A percentile compares a stretch with the other conserved stretches of the same genome.
phyloP scores from a whole-genome alignment of 2,329 filamentous ascomycete genomes.

The Fusarium luffae region DNA sequence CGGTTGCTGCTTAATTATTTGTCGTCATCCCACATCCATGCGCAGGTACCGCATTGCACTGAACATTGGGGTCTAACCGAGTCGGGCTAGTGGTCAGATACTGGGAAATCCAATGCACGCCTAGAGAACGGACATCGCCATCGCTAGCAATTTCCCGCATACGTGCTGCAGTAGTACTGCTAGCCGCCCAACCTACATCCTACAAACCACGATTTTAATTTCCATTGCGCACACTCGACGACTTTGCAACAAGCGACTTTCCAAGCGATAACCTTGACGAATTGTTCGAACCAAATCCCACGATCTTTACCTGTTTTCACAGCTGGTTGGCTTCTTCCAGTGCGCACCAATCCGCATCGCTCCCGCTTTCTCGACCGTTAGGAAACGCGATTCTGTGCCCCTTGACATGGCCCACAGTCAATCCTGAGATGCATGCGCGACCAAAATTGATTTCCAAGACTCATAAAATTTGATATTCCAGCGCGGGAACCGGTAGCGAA shows the following conservation, averaged over 20 bases:
- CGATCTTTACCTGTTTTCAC: constrained; percentile 6
- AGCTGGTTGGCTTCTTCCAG: not conserved
- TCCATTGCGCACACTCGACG: constrained; percentile 16
- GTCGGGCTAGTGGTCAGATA: constrained; percentile 35
- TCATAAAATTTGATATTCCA: constrained; percentile 19
- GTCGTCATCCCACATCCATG: constrained; percentile 31
- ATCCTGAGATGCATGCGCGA: constrained; percentile 47
- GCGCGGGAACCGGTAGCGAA: constrained; percentile 10
- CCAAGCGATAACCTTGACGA: constrained; percentile 9
- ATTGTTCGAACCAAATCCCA: constrained; percentile 3
- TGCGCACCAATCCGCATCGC: constrained; percentile 4
- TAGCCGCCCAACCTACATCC: constrained; percentile 36
- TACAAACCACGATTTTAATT: constrained; percentile 34
- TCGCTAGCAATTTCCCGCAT: constrained; percentile 54
- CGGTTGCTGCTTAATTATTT: constrained; percentile 11
- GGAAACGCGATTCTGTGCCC: constrained; percentile 32
- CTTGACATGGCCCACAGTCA: constrained; percentile 45
- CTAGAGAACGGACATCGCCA: constrained; percentile 46
- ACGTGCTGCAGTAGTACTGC: constrained; percentile 39
- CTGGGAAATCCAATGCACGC: constrained; percentile 36
- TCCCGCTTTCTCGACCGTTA: constrained; percentile 19
- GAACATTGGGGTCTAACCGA: constrained; percentile 35
- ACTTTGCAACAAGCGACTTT: constrained; percentile 17
- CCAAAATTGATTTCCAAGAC: constrained; percentile 30
- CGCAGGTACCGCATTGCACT: constrained; percentile 44